Conservation (phyloP, 1,284 basidiomycete genomes). For the Ceratobasidium sp. region DNA sequence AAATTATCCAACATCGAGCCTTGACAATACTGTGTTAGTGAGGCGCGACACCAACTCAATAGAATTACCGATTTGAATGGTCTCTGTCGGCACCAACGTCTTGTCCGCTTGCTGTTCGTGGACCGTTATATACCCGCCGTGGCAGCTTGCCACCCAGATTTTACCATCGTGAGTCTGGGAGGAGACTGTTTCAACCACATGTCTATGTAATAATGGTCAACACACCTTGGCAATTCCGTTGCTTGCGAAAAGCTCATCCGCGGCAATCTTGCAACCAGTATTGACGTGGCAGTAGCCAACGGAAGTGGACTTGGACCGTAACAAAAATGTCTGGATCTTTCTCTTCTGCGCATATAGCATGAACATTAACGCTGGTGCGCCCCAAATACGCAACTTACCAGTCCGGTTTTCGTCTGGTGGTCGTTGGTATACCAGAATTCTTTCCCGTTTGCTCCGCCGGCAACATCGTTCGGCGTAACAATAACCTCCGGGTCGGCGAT, state of each 20-base stretch:
- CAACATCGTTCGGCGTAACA: constrained; percentile 71
- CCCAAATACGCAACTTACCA: constrained; percentile 52
- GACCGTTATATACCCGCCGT: constrained; percentile 55
- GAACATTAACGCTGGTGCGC: not conserved
- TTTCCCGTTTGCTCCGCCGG: constrained; percentile 64
- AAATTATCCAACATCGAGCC: constrained; percentile 6
- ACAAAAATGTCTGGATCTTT: constrained; percentile 47
- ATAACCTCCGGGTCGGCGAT: constrained; percentile 62
- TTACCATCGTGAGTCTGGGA: constrained; percentile 55
- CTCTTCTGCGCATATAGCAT: not conserved
- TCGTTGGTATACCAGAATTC: constrained; percentile 75
- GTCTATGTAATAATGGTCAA: not conserved
- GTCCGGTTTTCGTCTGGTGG: constrained; percentile 59
- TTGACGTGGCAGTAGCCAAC: constrained; percentile 66
- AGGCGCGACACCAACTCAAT: not conserved
- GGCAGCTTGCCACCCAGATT: constrained; percentile 59
- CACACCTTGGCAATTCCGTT: constrained; percentile 63
- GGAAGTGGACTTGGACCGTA: constrained; percentile 49
- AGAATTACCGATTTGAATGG: constrained; percentile 54
- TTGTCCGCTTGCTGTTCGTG: constrained; percentile 64
- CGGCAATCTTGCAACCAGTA: constrained; percentile 64
- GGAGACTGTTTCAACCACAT: constrained; percentile 38
- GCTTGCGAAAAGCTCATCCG: constrained; percentile 53
- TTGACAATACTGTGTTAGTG: not conserved
- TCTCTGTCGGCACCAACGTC: constrained; percentile 58